Evolutionary conservation across 2,329 filamentous ascomycete genomes (phyloP).

Genomic region (Sphaerostilbella broomeana): DNA sequence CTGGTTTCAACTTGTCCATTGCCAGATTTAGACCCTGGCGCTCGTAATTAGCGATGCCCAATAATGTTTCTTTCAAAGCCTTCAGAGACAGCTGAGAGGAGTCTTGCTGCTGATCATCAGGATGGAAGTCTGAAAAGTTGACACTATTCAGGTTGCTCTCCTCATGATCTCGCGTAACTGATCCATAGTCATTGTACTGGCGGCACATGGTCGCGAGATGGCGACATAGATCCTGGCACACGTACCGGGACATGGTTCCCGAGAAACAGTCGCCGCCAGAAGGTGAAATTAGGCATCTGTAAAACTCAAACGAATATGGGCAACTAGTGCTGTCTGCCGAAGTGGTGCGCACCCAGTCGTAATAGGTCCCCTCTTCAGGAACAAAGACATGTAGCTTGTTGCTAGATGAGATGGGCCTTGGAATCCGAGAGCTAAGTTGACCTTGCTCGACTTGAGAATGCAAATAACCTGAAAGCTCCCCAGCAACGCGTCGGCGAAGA

Average conservation of each 20-base stretch:
- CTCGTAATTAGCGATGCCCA: slow-evolving; percentile 13
- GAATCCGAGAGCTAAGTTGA: background rate
- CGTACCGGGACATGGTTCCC: slow-evolving; percentile 10
- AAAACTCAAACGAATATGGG: slow-evolving; percentile 15
- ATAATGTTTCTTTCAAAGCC: slow-evolving; percentile 1
- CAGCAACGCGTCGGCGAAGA: background rate
- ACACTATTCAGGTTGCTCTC: slow-evolving; percentile 18
- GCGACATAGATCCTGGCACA: slow-evolving; percentile 6
- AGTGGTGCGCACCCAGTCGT: slow-evolving; percentile 15
- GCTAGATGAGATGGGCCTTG: background rate
- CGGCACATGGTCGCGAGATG: slow-evolving; percentile 16
- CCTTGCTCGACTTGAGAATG: slow-evolving; percentile 4
- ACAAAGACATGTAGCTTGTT: background rate
- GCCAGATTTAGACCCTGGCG: background rate
- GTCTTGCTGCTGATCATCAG: background rate
- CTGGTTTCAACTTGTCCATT: background rate
- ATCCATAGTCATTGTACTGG: slow-evolving; percentile 18
- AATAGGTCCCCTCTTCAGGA: slow-evolving; percentile 7
- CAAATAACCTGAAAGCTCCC: slow-evolving; percentile 3
- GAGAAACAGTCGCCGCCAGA: slow-evolving; percentile 11
- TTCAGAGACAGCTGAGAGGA: background rate
- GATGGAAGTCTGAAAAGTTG: slow-evolving; percentile 17
- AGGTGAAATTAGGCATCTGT: slow-evolving; percentile 13
- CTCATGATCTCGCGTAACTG: slow-evolving; percentile 11
- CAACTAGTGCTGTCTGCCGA: slow-evolving; percentile 14